phyloP scores from a whole-genome alignment of 176 grass and related monocot species.

The Avena eriantha region DNA sequence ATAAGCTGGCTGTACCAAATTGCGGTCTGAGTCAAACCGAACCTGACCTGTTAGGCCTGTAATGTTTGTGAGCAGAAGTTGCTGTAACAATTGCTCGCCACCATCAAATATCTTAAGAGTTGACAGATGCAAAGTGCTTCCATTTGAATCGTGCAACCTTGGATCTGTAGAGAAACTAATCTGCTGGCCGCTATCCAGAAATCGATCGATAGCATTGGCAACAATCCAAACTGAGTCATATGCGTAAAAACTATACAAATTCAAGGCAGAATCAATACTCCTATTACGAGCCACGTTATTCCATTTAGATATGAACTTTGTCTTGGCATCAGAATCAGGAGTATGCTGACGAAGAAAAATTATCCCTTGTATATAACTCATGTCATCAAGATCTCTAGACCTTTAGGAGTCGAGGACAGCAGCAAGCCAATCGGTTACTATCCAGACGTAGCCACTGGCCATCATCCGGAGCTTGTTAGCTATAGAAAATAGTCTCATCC shows the following conservation, averaged over 20 bases:
- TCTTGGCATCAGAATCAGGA: slow-evolving; percentile 61
- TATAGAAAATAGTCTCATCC: slow-evolving; percentile 63
- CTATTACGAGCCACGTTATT: slow-evolving; percentile 42
- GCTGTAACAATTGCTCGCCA: slow-evolving; percentile 59
- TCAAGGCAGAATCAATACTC: slow-evolving; percentile 52
- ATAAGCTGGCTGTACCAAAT: slow-evolving; percentile 61
- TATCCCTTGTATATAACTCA: slow-evolving; percentile 63
- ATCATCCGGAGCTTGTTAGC: slow-evolving; percentile 69
- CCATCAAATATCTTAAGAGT: slow-evolving; percentile 63
- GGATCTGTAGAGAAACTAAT: slow-evolving; percentile 68
- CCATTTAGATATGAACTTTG: slow-evolving; percentile 65
- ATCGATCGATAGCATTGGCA: slow-evolving; percentile 63
- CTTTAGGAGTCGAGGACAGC: slow-evolving; percentile 68
- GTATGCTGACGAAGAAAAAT: slow-evolving; percentile 67
- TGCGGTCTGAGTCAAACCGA: slow-evolving; percentile 54
- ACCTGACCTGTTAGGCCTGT: slow-evolving; percentile 66
- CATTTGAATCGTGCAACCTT: slow-evolving; percentile 55
- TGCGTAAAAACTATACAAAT: slow-evolving; percentile 74
- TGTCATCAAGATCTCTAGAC: slow-evolving; percentile 36
- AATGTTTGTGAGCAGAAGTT: slow-evolving; percentile 70
- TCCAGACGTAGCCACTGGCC: slow-evolving; percentile 74
- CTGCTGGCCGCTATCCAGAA: slow-evolving; percentile 50
- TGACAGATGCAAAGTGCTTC: slow-evolving; percentile 60
- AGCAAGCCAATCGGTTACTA: slow-evolving; percentile 81
- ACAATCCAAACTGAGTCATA: slow-evolving; percentile 76